A percentile compares a stretch with the other conserved stretches of the same genome.
Evolutionary conservation across 2,329 filamentous ascomycete species (phyloP).

Genomic region (Aspergillus sp.): DNA sequence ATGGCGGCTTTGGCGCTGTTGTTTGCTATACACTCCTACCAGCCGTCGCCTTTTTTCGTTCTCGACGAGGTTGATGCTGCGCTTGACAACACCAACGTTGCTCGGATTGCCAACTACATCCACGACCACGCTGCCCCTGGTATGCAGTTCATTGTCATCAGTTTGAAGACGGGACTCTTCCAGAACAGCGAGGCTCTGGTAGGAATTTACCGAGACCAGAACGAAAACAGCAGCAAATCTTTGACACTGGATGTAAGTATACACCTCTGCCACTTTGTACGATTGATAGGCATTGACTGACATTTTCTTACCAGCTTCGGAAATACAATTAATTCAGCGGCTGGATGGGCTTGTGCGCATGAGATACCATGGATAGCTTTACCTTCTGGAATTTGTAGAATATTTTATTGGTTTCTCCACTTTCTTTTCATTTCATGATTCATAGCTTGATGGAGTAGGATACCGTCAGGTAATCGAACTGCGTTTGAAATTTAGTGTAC

Average conservation of each 20-base stretch:
- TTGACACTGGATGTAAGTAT: conserved; percentile 89
- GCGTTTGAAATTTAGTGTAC: neutral
- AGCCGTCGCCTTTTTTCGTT: conserved; percentile 95
- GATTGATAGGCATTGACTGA: neutral
- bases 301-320: conserved; percentile 27
- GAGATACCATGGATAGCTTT: conserved; percentile 1
- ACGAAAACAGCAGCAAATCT: conserved; percentile 85
- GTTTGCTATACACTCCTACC: conserved; percentile 95
- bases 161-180: conserved; percentile 90
- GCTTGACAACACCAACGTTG: conserved; percentile 95
- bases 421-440: neutral
- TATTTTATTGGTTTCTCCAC: conserved; percentile 1
- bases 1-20: conserved; percentile 96
- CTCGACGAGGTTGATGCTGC: conserved; percentile 97
- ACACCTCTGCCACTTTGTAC: neutral
- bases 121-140: conserved; percentile 89
- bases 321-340: conserved; percentile 29
- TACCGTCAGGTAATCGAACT: neutral
- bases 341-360: neutral
- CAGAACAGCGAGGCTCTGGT: conserved; percentile 95
- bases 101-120: conserved; percentile 95
- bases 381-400: conserved; percentile 9
- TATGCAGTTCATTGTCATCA: conserved; percentile 99
- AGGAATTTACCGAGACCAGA: conserved; percentile 92
- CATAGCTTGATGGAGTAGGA: conserved; percentile 3